These are phyloP conservation scores for Mycena chlorophos DNA, from an alignment of 768 basidiomycete genomes.

Conservation along the genomic window DNA sequence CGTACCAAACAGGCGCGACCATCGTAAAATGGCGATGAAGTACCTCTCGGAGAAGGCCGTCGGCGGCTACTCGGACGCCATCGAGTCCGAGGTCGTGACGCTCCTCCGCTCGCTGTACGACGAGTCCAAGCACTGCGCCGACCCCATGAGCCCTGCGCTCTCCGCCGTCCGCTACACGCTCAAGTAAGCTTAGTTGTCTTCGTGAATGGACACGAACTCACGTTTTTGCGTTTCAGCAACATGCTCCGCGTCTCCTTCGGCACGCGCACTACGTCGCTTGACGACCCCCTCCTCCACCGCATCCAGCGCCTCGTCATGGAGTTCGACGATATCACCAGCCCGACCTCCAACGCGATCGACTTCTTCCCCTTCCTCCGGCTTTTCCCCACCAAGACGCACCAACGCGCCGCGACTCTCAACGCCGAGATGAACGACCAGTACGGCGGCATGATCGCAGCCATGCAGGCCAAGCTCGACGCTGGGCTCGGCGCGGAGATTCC, in stretches of 20 bases:
- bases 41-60: conserved; percentile 23
- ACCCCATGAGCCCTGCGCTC: conserved; percentile 25
- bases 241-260: conserved; percentile 30
- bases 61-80: conserved; percentile 13
- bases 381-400: conserved; percentile 22
- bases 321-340: conserved; percentile 28
- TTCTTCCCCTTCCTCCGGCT: conserved; percentile 26
- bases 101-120: conserved; percentile 22
- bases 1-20: conserved; percentile 22
- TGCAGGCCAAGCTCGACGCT: conserved; percentile 30
- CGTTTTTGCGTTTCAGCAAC: too few species aligned
- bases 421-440: conserved; percentile 32
- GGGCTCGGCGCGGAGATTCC: conserved; percentile 31
- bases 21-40: conserved; percentile 26
- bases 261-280: conserved; percentile 18
- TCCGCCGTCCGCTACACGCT: conserved; percentile 23
- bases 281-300: conserved; percentile 24
- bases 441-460: conserved; percentile 31
- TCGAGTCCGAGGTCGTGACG: conserved; percentile 23
- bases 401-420: conserved; percentile 25
- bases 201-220: not conserved
- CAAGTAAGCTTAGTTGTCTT: conserved; percentile 19
- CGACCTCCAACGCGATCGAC: conserved; percentile 26
- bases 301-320: conserved; percentile 27
- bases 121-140: conserved; percentile 12